Evolutionary conservation across 306 rosid species (phyloP), one percentile per base, ranked within the genome.

Genomic region (Rubus idaeus): DNA sequence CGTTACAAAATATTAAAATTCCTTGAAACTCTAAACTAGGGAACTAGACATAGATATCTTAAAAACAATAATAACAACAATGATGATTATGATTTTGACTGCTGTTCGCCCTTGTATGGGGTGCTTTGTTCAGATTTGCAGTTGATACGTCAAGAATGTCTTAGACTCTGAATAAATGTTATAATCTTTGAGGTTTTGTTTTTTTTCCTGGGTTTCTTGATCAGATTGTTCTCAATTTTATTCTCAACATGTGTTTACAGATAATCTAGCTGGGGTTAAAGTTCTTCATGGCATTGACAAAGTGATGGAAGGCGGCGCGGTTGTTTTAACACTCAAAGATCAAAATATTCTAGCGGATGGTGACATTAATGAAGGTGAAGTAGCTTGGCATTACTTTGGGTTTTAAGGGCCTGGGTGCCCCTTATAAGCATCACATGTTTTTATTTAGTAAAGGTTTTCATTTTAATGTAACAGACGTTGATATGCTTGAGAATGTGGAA

Each of bases 401-500:
- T 65, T 80, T 83, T 52, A 67, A 10, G 23, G 84, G 47, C 78
- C 71, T 52, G 70, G 55, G 68, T 80, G 11, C 62, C 44, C 41
- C 62, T 39, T 74, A 72, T 73, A 80, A 84, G 75, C 76, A 58
- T 81, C 80, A 57, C 77, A 60, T 58, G 13, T 40, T 14, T 70
- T 69, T 76, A 81, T 85, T 61, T 79, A 57, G 80, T 55, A 75
- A 81, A 78, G 65, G 41, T 55, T 75, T 83, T 78, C 78, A 65
- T 77, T 85, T 83, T 83, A 74, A 79, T 79, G 47, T 76, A 78
- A 82, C 94, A 95, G 97, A 95, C 3, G 37, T 83, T 71, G 99
- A 92, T 80, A 86, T 92, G 96, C 99, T 95, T 83, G 99, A 92
- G 88, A 92, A 95, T 67, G 84, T 95, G 78, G 97, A 95, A 85